Conservation (phyloP, 2,329 filamentous ascomycete species). For the Hypocrella siamensis region DNA sequence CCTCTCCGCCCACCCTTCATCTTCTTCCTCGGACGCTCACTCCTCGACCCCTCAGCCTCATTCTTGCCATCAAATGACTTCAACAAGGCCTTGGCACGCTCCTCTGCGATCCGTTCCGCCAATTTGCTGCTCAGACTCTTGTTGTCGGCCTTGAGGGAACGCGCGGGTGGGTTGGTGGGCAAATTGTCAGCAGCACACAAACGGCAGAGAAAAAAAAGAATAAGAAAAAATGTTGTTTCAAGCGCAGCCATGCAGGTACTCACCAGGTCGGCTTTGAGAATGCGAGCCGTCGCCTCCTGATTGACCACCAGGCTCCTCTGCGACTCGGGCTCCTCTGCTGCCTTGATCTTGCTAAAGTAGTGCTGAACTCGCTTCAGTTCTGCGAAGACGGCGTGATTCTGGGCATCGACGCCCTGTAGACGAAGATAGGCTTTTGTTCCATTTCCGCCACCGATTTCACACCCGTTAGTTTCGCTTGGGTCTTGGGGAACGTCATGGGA, state of each 20-base stretch:
- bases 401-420: slow-evolving; percentile 66
- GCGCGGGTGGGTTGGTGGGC: too few species aligned
- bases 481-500: background rate
- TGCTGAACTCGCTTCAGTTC: slow-evolving; percentile 78
- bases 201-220: background rate
- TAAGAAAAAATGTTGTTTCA: background rate
- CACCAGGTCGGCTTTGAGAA: slow-evolving; percentile 71
- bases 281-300: slow-evolving; percentile 62
- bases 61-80: slow-evolving; percentile 29
- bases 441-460: background rate
- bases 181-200: background rate
- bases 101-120: slow-evolving; percentile 39
- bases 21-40: too few species aligned
- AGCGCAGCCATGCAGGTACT: slow-evolving; percentile 10
- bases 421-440: slow-evolving; percentile 47
- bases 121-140: slow-evolving; percentile 35
- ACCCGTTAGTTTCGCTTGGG: background rate
- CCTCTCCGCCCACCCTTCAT: too few species aligned
- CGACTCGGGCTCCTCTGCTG: slow-evolving; percentile 46
- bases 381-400: slow-evolving; percentile 67
- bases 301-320: slow-evolving; percentile 43
- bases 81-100: slow-evolving; percentile 34
- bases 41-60: too few species aligned
- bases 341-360: slow-evolving; percentile 87
- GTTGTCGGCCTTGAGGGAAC: slow-evolving; percentile 26